Evolutionary conservation across 2,329 filamentous ascomycete genomes (phyloP), one percentile per base, ranked within the genome.

Genomic region (Biscogniauxia mediterranea): DNA sequence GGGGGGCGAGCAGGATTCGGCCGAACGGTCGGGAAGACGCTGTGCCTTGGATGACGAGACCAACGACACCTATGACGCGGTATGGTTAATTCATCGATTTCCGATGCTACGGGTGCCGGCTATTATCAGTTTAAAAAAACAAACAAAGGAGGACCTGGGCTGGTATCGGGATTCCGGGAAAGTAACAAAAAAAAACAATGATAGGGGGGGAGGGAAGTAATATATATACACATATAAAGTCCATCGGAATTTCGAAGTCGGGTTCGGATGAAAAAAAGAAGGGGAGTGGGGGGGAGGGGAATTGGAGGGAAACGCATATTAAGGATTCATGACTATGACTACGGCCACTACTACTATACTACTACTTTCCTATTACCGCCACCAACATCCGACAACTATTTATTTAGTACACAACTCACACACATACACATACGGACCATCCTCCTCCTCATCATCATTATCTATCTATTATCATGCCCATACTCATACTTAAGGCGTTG

Each of bases 101-200:
- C 52, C 15, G 5, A 55, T 21, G 49, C 58, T 46, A 53, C 52
- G 28, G 52, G 25, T 50, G 11, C 38, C 38, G 11, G 38, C 15
- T n/a, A 46, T 3, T 46, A 46, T 15, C 17, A 46, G 15, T 46
- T 2, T 15, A n/a, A n/a, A 46, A n/a, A 49, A n/a, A n/a, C n/a
- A n/a, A n/a, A n/a, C n/a, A n/a, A n/a, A 49, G 42, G 28, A 58
- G 46, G 53, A 63, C 64, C 66, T 66, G 55, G 63, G 66, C 61
- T 66, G 64, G 66, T 55, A 61, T 61, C 64, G 57, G 64, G 60
- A 38, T 26, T 54, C 52, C 11, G 25, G 52, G 25, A 15, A 25
- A 25, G 19, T 19, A 52, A 52, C 50, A 21, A 54, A 26, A 32
- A 15, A 15, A 54, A 54, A 13, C 9, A 25, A 54, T 23, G 4